Base-by-base conservation (phyloP, 1,284 basidiomycete species). In the Moesziomyces antarcticus region DNA sequence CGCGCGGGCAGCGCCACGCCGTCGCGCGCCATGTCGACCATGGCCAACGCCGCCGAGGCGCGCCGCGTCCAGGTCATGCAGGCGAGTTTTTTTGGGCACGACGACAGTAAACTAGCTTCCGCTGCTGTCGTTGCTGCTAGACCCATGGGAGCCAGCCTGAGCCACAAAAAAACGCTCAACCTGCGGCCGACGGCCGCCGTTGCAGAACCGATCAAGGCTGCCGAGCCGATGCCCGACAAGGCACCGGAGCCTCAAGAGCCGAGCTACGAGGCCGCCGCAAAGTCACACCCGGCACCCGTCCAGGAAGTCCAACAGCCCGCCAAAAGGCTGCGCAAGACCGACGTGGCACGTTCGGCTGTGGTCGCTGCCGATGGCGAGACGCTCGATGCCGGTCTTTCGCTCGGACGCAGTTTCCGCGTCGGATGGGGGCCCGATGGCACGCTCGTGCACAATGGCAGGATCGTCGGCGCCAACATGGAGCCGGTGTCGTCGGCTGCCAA, bases 331-430 rank as follows among this genome's bases (percentile, higher is more conserved):
- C 68, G 63, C 44, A 62, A 73, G 47, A 40, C 67, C 22, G 64
- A 78, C 35, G 63, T 82, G 22, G 60, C 65, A 7, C 49, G 73
- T 16, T 93, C 92, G 3, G 86, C 88, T 18, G 88, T 89, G 0
- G 86, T 85, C 44, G 90, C 88, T 7, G 87, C 87, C 46, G 93
- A 95, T 82, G 88, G 88, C 10, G 86, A 89, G 35, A 86, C 89
- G 48, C 86, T 89, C 9, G 96, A 98, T 85, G 90, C 93, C 9
- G 94, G 93, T 1, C 86, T 98, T 45, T 88, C 91, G 5, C 86
- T 95, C 58, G 94, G 94, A 18, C 89, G 94, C 27, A 93, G 93
- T 22, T 97, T 95, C 85, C 89, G 94, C 50, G 92, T 92, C 6
- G 91, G 93, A 3, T 98, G 94, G 93, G 93, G 94, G 16, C 91